Conservation (phyloP, 2,329 filamentous ascomycete genomes). For the Pezicula radicicola region DNA sequence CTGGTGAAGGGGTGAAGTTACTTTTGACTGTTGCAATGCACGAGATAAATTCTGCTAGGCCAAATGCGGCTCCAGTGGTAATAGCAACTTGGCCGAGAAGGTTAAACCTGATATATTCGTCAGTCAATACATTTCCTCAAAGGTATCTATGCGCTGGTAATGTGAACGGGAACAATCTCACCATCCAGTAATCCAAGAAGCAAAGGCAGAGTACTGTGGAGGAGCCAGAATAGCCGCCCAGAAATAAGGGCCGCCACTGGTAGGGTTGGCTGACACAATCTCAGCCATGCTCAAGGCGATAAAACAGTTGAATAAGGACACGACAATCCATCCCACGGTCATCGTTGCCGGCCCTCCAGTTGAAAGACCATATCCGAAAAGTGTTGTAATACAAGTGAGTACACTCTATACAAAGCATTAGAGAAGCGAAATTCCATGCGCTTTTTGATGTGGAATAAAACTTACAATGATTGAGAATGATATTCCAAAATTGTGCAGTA, state of each 20-base stretch:
- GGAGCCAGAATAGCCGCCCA: slow-evolving; percentile 57
- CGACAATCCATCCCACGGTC: slow-evolving; percentile 52
- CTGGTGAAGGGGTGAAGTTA: slow-evolving; percentile 38
- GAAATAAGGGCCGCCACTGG: slow-evolving; percentile 56
- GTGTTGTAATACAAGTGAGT: slow-evolving; percentile 56
- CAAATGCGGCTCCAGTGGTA: slow-evolving; percentile 45
- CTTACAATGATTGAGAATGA: slow-evolving; percentile 59
- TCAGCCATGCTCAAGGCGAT: slow-evolving; percentile 56
- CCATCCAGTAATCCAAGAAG: slow-evolving; percentile 43
- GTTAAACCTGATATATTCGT: slow-evolving; percentile 34
- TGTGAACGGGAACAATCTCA: background rate
- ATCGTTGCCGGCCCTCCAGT: slow-evolving; percentile 55
- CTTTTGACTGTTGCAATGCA: slow-evolving; percentile 41
- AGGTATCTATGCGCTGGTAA: background rate
- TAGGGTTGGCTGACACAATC: slow-evolving; percentile 57
- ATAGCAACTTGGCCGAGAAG: slow-evolving; percentile 45
- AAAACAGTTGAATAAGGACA: slow-evolving; percentile 53
- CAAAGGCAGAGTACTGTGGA: slow-evolving; percentile 38
- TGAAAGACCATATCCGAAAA: slow-evolving; percentile 53
- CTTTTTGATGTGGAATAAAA: background rate
- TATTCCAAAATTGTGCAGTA: slow-evolving; percentile 59
- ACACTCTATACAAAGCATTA: slow-evolving; percentile 39
- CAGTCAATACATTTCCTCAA: background rate
- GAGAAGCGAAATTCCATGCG: background rate
- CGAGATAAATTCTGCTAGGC: slow-evolving; percentile 41